A percentile compares a stretch with the other conserved stretches of the same genome.
Conservation (phyloP, 2,329 filamentous ascomycete genomes). For the Trichoderma breve region DNA sequence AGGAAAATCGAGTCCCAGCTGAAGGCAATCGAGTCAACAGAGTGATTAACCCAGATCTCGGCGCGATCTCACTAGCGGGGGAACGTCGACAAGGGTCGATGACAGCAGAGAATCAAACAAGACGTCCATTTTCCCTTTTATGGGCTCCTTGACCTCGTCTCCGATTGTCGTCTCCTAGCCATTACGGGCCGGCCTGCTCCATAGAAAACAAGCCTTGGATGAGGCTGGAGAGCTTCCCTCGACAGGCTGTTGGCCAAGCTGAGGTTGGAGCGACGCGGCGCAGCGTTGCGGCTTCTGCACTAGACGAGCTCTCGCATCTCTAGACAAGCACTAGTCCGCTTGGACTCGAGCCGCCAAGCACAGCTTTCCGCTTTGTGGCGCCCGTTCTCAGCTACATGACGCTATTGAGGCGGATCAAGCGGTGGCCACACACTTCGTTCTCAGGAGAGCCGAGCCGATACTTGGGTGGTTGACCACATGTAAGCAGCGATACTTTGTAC, state of each 20-base stretch:
- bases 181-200: background rate
- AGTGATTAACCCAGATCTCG: background rate
- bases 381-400: background rate
- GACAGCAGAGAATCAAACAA: background rate
- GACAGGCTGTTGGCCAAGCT: slow-evolving; percentile 1
- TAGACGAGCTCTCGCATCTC: background rate
- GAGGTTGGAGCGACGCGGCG: slow-evolving; percentile 10
- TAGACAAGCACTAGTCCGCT: background rate
- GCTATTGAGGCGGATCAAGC: background rate
- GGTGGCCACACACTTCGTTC: background rate
- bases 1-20: background rate
- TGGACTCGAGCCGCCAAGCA: background rate
- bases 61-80: background rate
- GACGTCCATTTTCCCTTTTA: background rate
- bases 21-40: background rate
- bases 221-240: background rate
- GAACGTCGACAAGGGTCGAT: background rate
- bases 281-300: slow-evolving; percentile 2
- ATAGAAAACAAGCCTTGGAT: background rate
- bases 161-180: background rate
- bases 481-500: background rate
- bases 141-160: background rate
- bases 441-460: background rate
- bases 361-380: background rate
- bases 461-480: background rate